These are phyloP conservation scores for Cucurbita ficifolia DNA, from an alignment of 306 rosid genomes.

Conservation along the genomic window DNA sequence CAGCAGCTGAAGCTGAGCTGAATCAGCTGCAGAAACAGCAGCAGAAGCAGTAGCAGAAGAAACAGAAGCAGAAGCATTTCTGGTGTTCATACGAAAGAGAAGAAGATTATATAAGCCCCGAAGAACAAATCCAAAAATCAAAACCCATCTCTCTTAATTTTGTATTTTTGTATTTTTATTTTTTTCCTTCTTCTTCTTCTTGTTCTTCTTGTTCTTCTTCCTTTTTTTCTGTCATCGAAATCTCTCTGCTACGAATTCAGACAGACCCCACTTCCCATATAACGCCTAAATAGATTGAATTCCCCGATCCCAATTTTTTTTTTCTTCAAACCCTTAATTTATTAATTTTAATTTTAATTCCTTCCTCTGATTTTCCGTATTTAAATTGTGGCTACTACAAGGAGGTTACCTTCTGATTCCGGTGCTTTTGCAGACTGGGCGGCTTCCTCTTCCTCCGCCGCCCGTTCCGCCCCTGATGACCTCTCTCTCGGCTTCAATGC, in stretches of 20 bases:
- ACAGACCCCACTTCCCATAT: conserved; percentile 55
- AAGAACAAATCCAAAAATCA: neutral
- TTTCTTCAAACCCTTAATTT: neutral
- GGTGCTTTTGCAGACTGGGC: conserved; percentile 96
- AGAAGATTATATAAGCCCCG: neutral
- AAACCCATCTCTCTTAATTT: neutral
- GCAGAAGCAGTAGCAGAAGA: conserved; percentile 2
- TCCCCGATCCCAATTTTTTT: neutral
- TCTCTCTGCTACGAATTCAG: conserved; percentile 32
- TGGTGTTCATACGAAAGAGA: neutral
- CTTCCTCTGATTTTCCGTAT: neutral
- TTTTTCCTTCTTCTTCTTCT: neutral
- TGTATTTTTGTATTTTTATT: neutral
- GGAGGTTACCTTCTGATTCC: conserved; percentile 82
- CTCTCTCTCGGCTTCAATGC: conserved; percentile 95
- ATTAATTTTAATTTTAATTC: neutral
- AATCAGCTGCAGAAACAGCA: conserved; percentile 1
- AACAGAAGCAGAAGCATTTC: neutral
- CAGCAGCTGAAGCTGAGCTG: conserved; percentile 5
- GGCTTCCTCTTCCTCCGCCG: conserved; percentile 32
- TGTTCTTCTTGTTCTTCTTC: neutral
- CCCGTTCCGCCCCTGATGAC: conserved; percentile 39
- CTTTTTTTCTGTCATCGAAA: conserved; percentile 9
- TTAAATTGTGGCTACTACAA: conserved; percentile 94
- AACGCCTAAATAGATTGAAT: conserved; percentile 29